These are phyloP conservation scores for Quercus robur DNA, from an alignment of 306 rosid genomes.

Conservation along the genomic window DNA sequence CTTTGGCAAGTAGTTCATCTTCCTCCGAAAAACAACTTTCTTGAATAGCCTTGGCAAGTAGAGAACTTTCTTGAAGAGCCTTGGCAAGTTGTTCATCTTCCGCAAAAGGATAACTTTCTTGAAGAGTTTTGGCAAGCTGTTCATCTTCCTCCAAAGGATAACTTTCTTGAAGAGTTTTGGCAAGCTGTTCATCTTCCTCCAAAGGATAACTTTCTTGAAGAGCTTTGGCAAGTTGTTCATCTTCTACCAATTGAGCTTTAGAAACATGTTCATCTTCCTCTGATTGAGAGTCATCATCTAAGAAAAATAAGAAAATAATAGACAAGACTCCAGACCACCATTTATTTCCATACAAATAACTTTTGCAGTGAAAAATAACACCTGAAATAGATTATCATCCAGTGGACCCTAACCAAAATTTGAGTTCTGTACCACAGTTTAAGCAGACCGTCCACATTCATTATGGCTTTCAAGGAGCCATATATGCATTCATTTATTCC, in stretches of 20 bases:
- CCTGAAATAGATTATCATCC: not conserved
- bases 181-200: too few relatives aligned
- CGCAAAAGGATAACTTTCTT: too few relatives aligned
- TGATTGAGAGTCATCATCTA: slow-evolving; percentile 57
- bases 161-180: too few relatives aligned
- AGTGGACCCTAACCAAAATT: not conserved
- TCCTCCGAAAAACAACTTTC: not conserved
- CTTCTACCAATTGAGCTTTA: slow-evolving; percentile 7
- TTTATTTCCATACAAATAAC: not conserved
- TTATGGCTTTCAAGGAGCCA: slow-evolving; percentile 1
- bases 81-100: too few relatives aligned
- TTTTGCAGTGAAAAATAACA: not conserved
- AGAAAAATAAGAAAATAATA: slow-evolving; percentile 20
- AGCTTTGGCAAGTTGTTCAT: too few relatives aligned
- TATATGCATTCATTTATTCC: not conserved
- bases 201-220: too few relatives aligned
- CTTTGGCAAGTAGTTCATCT: slow-evolving; percentile 93
- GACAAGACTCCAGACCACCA: not conserved
- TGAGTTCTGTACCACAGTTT: not conserved
- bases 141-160: too few relatives aligned
- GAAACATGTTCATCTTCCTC: slow-evolving; percentile 47
- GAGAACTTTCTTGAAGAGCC: too few relatives aligned
- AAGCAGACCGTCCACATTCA: not conserved
- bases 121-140: too few relatives aligned
- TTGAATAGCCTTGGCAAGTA: too few relatives aligned